Conservation (phyloP, 768 basidiomycete genomes). For the Trametes cinnabarina region DNA sequence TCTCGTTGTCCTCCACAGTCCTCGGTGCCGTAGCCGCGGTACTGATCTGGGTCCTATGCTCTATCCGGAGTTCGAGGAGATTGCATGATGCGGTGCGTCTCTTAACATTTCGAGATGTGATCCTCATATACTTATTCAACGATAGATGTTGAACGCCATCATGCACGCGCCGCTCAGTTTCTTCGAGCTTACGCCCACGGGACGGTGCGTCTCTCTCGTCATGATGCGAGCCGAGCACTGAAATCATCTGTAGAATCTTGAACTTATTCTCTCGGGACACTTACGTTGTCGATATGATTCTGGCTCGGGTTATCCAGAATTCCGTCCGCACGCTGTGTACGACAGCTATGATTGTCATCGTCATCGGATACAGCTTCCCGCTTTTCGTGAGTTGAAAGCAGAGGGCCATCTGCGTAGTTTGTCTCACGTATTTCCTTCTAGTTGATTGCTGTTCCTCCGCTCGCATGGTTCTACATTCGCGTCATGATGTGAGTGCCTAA, state of each 20-base stretch:
- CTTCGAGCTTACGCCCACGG: slow-evolving; percentile 87
- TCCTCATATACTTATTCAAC: too few species aligned
- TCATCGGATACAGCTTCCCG: slow-evolving; percentile 83
- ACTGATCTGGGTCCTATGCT: slow-evolving; percentile 75
- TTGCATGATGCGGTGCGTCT: slow-evolving; percentile 72
- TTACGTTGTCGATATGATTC: slow-evolving; percentile 81
- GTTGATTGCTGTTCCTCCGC: slow-evolving; percentile 67
- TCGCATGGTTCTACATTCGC: slow-evolving; percentile 74
- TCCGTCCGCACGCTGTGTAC: slow-evolving; percentile 63
- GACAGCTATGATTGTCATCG: slow-evolving; percentile 58
- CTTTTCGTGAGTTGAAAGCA: slow-evolving; percentile 57
- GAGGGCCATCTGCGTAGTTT: background rate
- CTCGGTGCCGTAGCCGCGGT: slow-evolving; percentile 56
- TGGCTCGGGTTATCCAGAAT: slow-evolving; percentile 71
- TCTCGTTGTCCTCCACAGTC: slow-evolving; percentile 57
- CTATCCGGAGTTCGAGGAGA: slow-evolving; percentile 66
- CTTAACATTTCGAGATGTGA: background rate
- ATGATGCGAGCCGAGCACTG: background rate
- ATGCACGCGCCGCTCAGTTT: slow-evolving; percentile 83
- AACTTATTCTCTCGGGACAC: slow-evolving; percentile 91
- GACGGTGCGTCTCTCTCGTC: slow-evolving; percentile 63
- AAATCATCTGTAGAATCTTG: slow-evolving; percentile 52
- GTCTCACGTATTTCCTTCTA: slow-evolving; percentile 5
- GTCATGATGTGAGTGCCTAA: slow-evolving; percentile 67
- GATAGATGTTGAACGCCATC: slow-evolving; percentile 73